These are phyloP conservation scores for Nothopassalora personata DNA, from an alignment of 2,329 filamentous ascomycete genomes.

Conservation along the genomic window DNA sequence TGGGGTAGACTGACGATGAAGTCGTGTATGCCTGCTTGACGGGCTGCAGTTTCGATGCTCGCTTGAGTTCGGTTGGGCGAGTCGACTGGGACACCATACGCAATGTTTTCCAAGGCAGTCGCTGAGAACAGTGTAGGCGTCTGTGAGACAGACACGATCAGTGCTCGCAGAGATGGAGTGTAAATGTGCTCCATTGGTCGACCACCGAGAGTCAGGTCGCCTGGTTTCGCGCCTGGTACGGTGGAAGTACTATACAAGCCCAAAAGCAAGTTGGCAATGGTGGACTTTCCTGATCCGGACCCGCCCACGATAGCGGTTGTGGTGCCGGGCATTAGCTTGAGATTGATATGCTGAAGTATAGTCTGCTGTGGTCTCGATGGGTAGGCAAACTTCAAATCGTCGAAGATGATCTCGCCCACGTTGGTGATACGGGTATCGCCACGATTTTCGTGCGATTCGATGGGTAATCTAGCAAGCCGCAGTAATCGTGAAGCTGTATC, in stretches of 20 bases:
- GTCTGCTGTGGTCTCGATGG: conserved; percentile 49
- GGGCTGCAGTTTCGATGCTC: conserved; percentile 47
- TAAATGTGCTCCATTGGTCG: conserved; percentile 56
- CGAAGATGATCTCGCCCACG: conserved; percentile 54
- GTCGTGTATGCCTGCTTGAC: conserved; percentile 63
- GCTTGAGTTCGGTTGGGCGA: conserved; percentile 46
- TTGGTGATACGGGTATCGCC: conserved; percentile 43
- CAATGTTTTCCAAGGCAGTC: conserved; percentile 73
- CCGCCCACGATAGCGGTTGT: conserved; percentile 74
- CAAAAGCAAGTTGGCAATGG: conserved; percentile 68
- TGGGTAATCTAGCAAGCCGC: conserved; percentile 58
- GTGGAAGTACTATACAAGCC: conserved; percentile 66
- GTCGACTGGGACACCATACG: conserved; percentile 62
- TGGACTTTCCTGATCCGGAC: conserved; percentile 90
- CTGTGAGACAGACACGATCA: conserved; percentile 65
- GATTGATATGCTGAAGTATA: conserved; percentile 60
- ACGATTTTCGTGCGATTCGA: conserved; percentile 53
- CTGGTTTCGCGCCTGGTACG: conserved; percentile 16
- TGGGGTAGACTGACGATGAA: conserved; percentile 68
- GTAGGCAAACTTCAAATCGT: conserved; percentile 65
- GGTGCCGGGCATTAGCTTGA: conserved; percentile 58
- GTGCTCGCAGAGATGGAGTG: conserved; percentile 53
- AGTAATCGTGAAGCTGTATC: conserved; percentile 69
- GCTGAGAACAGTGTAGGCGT: conserved; percentile 70
- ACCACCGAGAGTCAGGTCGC: conserved; percentile 54